These are phyloP conservation scores for Lecanicillium sp. DNA, from an alignment of 2,329 filamentous ascomycete genomes.

Conservation along the genomic window DNA sequence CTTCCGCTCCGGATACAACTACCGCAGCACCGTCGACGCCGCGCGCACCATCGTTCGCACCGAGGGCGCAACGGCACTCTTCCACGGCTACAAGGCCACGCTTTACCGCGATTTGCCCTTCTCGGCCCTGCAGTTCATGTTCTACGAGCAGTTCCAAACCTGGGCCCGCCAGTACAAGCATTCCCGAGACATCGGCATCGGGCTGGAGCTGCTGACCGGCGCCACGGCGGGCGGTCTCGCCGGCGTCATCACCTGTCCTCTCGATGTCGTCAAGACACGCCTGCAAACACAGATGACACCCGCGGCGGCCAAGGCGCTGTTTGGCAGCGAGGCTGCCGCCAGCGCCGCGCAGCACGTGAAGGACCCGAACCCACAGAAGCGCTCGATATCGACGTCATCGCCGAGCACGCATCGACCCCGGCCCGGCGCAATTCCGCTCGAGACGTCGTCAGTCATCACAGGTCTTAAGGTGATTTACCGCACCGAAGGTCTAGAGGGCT, in stretches of 20 bases:
- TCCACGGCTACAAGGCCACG: constrained; percentile 95
- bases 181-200: constrained; percentile 76
- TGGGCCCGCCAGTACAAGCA: constrained; percentile 75
- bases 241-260: constrained; percentile 87
- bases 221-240: constrained; percentile 87
- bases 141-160: constrained; percentile 89
- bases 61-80: constrained; percentile 81
- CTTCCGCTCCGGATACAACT: constrained; percentile 94
- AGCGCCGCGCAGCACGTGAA: constrained; percentile 23
- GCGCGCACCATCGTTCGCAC: constrained; percentile 74
- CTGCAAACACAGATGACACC: constrained; percentile 81
- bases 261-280: constrained; percentile 95
- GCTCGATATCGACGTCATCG: constrained; percentile 82
- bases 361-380: constrained; percentile 47
- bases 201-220: constrained; percentile 82
- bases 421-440: constrained; percentile 71
- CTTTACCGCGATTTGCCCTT: constrained; percentile 92
- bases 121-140: constrained; percentile 93
- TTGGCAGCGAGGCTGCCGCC: not conserved
- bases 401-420: constrained; percentile 76
- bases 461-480: constrained; percentile 84
- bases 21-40: constrained; percentile 78
- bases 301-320: constrained; percentile 21
- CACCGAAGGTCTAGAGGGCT: constrained; percentile 80
- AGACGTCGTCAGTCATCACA: constrained; percentile 83